Evolutionary conservation across 139 green algal species (phyloP).

Genomic region (Spirogloea muscicola): DNA sequence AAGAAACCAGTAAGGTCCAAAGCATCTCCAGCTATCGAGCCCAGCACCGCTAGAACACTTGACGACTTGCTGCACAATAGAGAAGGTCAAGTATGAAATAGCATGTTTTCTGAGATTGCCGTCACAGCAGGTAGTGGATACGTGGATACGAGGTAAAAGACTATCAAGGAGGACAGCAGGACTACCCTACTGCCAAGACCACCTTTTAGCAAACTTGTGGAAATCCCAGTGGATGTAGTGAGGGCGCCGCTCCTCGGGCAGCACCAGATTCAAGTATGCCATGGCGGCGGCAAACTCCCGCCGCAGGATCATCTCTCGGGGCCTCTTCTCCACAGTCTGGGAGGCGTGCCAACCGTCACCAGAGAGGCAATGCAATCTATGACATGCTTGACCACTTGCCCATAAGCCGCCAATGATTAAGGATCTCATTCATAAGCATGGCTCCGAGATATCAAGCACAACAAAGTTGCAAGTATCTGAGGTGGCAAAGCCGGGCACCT

Average conservation of each 20-base stretch:
- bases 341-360: too few relatives aligned
- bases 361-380: neutral
- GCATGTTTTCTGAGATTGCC: too few relatives aligned
- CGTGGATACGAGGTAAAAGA: too few relatives aligned
- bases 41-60: conserved; percentile 27
- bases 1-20: conserved; percentile 48
- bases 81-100: too few relatives aligned
- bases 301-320: conserved; percentile 79
- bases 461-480: neutral
- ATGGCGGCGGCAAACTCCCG: conserved; percentile 73
- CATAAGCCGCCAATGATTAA: too few relatives aligned
- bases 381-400: too few relatives aligned
- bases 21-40: conserved; percentile 14
- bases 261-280: conserved; percentile 68
- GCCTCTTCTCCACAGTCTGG: conserved; percentile 60
- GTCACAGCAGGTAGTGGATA: too few relatives aligned
- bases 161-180: too few relatives aligned
- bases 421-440: neutral
- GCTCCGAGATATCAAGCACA: neutral
- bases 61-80: conserved; percentile 15
- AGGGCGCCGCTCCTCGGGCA: conserved; percentile 30
- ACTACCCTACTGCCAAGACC: too few relatives aligned
- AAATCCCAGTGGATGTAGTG: conserved; percentile 77
- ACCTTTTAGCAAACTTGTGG: conserved; percentile 64
- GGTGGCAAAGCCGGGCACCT: too few relatives aligned